These are phyloP conservation scores for Helotiales sp. DNA, from an alignment of 2,329 filamentous ascomycete species.

Conservation along the genomic window DNA sequence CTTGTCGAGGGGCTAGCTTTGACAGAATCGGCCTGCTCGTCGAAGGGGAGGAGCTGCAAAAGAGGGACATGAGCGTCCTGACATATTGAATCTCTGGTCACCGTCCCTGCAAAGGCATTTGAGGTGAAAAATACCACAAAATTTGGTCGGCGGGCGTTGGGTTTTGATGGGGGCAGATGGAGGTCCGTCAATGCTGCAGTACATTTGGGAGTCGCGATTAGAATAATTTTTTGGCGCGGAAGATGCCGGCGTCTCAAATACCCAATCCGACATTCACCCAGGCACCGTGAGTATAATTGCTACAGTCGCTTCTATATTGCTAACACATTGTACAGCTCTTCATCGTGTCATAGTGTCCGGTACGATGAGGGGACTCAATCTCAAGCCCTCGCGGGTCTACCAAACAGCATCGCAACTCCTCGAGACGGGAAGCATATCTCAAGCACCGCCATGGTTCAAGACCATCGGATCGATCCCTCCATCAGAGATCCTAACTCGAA, in stretches of 20 bases:
- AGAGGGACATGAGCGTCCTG: conserved; percentile 66
- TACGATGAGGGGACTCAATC: conserved; percentile 41
- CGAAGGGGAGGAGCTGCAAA: conserved; percentile 58
- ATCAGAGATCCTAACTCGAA: conserved; percentile 61
- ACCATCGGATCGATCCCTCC: conserved; percentile 52
- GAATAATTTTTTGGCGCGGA: conserved; percentile 22
- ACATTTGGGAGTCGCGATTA: background rate
- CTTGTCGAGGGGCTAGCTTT: conserved; percentile 47
- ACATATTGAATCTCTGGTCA: conserved; percentile 57
- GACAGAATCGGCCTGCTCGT: conserved; percentile 52
- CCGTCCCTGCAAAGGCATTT: conserved; percentile 35
- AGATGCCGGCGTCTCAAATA: conserved; percentile 17
- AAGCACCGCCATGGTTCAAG: conserved; percentile 43
- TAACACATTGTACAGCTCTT: background rate
- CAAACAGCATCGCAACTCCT: conserved; percentile 53
- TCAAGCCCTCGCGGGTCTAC: conserved; percentile 52
- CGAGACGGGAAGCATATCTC: conserved; percentile 48
- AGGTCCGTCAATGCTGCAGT: background rate
- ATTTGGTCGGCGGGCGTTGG: background rate
- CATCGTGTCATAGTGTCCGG: too few species aligned
- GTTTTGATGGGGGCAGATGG: conserved; percentile 1
- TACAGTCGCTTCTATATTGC: background rate
- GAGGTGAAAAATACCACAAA: conserved; percentile 16
- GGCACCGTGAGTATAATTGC: background rate
- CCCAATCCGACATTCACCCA: background rate